Percentiles rank a stretch among this genome's conserved stretches.
phyloP scores from a whole-genome alignment of 805 yeast species.

The Debaryomyces prosopidis region DNA sequence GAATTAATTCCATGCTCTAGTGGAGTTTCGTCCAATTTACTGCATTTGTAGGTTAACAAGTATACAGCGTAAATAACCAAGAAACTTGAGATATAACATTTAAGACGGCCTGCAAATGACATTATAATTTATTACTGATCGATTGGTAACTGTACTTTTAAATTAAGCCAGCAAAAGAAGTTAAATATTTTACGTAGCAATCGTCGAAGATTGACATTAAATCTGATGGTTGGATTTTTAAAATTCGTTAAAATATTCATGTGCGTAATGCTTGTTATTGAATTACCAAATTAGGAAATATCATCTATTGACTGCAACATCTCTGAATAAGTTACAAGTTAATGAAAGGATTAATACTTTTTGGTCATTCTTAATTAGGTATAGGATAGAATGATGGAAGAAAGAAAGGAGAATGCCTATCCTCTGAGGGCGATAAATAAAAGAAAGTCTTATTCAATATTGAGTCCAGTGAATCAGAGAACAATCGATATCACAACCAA shows the following conservation, averaged over 20 bases:
- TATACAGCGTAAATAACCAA: slow-evolving; percentile 35
- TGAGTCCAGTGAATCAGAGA: slow-evolving; percentile 7
- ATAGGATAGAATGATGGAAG: not conserved
- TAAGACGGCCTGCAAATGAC: slow-evolving; percentile 5
- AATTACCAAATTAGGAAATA: slow-evolving; percentile 9
- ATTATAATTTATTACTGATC: not conserved
- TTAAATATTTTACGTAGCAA: slow-evolving; percentile 6
- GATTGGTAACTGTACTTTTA: not conserved
- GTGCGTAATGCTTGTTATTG: slow-evolving; percentile 8
- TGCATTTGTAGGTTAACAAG: slow-evolving; percentile 42
- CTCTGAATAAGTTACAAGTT: not conserved
- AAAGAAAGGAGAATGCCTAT: slow-evolving; percentile 5
- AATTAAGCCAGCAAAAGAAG: not conserved
- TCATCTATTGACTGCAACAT: not conserved
- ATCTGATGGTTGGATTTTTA: slow-evolving; percentile 2
- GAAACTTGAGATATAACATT: slow-evolving; percentile 19
- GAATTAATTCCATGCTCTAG: slow-evolving; percentile 30
- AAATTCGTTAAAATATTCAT: slow-evolving; percentile 2
- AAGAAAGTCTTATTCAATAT: slow-evolving; percentile 16
- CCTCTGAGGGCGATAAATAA: slow-evolving; percentile 9
- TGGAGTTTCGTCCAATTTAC: slow-evolving; percentile 24
- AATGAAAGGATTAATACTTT: not conserved
- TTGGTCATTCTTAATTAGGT: not conserved
- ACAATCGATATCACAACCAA: not conserved
- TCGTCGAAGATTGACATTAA: slow-evolving; percentile 7